These are phyloP conservation scores for Gloeophyllum trabeum DNA, from an alignment of 768 basidiomycete species.

Conservation along the genomic window DNA sequence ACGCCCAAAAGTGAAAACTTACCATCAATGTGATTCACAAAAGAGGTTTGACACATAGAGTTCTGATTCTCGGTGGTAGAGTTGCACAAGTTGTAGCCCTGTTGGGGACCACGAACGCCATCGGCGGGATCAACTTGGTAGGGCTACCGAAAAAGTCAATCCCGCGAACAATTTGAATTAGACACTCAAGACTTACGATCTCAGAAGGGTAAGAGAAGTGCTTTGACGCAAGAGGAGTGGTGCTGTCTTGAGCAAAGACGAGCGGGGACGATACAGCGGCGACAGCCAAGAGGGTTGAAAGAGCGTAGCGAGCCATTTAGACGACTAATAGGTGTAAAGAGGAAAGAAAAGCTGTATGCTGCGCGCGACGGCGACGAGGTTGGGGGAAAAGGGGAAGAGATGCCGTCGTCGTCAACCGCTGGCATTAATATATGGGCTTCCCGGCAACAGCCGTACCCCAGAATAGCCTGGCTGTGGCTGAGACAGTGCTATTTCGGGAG, in stretches of 20 bases:
- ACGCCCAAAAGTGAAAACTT: neutral
- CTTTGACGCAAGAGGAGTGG: constrained; percentile 17
- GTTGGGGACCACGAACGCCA: constrained; percentile 41
- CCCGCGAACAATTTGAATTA: neutral
- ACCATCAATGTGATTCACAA: constrained; percentile 47
- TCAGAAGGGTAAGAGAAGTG: constrained; percentile 13
- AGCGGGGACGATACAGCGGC: constrained; percentile 11
- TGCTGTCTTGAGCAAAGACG: constrained; percentile 8
- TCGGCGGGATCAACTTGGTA: constrained; percentile 34
- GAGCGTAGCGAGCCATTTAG: constrained; percentile 22
- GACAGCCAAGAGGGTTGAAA: constrained; percentile 20
- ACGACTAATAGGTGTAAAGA: constrained; percentile 6
- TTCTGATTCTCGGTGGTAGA: constrained; percentile 47
- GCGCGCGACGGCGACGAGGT: constrained; percentile 6
- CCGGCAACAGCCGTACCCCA: no score
- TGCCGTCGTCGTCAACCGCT: no score
- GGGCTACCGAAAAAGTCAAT: constrained; percentile 23
- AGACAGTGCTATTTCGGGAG: no score
- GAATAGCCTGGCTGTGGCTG: no score
- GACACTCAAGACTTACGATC: constrained; percentile 9
- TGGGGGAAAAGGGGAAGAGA: constrained; percentile 5
- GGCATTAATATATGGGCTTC: no score
- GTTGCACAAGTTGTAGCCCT: constrained; percentile 61
- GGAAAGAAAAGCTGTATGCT: constrained; percentile 1
- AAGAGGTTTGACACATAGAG: constrained; percentile 62